phyloP scores from a whole-genome alignment of 371 early-diverging fungal genomes.

The Mucor lusitanicus region DNA sequence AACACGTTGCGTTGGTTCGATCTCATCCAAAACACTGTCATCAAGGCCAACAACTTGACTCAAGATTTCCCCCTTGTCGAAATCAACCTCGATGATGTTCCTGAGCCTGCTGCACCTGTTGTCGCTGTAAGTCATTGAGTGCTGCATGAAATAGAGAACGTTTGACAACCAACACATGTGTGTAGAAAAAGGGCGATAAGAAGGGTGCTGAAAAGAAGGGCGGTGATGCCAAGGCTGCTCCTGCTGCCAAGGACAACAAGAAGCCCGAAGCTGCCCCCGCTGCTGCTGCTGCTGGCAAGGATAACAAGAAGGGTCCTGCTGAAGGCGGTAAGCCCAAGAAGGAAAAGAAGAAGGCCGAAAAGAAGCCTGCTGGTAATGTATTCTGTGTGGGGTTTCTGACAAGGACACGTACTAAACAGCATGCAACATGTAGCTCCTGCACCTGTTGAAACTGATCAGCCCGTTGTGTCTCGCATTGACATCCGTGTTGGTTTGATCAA shows the following conservation, averaged over 20 bases:
- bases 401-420: neutral
- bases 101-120: slow-evolving; percentile 49
- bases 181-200: slow-evolving; percentile 38
- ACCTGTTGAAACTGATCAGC: slow-evolving; percentile 59
- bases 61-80: slow-evolving; percentile 54
- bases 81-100: slow-evolving; percentile 62
- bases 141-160: neutral
- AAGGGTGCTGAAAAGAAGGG: slow-evolving; percentile 30
- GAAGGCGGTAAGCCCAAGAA: slow-evolving; percentile 56
- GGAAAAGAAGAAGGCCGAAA: slow-evolving; percentile 63
- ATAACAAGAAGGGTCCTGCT: slow-evolving; percentile 42
- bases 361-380: slow-evolving; percentile 41
- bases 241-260: slow-evolving; percentile 35
- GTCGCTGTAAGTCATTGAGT: slow-evolving; percentile 29
- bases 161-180: neutral
- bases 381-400: neutral
- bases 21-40: slow-evolving; percentile 67
- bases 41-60: slow-evolving; percentile 44
- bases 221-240: slow-evolving; percentile 10
- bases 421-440: slow-evolving; percentile 27
- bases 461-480: slow-evolving; percentile 81
- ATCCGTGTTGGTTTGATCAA: slow-evolving; percentile 91
- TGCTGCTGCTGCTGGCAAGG: slow-evolving; percentile 29
- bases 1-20: slow-evolving; percentile 80
- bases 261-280: slow-evolving; percentile 42